A percentile compares a stretch with the other conserved stretches of the same genome.
phyloP scores from a whole-genome alignment of 2,329 filamentous ascomycete genomes.

The Coniochaeta prunicola region DNA sequence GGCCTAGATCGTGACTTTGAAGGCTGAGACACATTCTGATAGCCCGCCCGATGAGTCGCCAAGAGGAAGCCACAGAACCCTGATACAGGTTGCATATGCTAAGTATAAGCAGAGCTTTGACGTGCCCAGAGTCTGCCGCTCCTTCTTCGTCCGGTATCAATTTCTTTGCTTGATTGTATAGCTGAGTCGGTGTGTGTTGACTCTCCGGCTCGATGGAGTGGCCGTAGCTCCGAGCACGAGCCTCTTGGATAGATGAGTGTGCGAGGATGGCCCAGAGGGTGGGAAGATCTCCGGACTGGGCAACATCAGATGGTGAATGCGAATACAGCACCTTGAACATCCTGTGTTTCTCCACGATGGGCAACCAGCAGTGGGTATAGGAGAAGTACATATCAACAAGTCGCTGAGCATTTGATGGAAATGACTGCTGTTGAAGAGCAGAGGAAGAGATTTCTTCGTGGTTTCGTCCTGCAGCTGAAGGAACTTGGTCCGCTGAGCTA shows the following conservation, averaged over 20 bases:
- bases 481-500: neutral
- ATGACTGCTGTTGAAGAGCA: neutral
- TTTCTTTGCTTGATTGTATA: neutral
- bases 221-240: neutral
- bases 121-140: neutral
- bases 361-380: neutral
- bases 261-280: neutral
- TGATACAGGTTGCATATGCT: neutral
- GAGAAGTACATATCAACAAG: neutral
- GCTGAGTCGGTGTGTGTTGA: neutral
- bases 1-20: neutral
- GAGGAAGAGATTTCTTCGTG: too few relatives aligned
- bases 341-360: neutral
- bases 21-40: neutral
- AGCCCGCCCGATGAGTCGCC: neutral
- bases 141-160: neutral
- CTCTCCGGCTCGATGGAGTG: neutral
- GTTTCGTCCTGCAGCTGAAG: too few relatives aligned
- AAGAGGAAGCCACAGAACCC: neutral
- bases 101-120: neutral
- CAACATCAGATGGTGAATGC: neutral
- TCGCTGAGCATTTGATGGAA: neutral
- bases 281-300: neutral
- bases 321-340: neutral
- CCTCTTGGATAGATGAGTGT: neutral